These are phyloP conservation scores for Fusarium sp. DNA, from an alignment of 2,329 filamentous ascomycete genomes.

Conservation along the genomic window DNA sequence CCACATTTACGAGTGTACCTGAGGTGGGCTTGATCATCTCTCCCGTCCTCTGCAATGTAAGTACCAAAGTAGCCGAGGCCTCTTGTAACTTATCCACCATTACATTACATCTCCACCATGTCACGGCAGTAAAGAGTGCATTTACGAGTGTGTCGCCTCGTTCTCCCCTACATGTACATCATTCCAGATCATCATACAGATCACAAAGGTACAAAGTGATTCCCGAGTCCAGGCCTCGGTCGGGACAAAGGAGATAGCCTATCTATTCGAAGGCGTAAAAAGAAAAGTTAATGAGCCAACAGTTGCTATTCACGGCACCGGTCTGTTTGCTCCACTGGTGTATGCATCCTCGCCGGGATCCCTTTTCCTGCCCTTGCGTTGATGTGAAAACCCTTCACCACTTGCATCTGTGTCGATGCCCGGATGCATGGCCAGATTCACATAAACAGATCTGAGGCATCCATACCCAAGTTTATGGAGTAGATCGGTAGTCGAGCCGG, in stretches of 20 bases:
- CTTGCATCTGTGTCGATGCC: neutral
- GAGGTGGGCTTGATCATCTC: neutral
- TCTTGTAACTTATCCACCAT: neutral
- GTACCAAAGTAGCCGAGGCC: neutral
- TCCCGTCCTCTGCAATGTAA: neutral
- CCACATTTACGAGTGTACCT: neutral
- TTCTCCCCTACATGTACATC: neutral
- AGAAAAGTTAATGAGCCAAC: constrained; percentile 8
- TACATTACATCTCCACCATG: neutral
- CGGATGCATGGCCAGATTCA: constrained; percentile 1
- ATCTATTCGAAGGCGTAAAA: constrained; percentile 2
- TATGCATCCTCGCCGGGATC: neutral
- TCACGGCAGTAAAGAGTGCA: constrained; percentile 3
- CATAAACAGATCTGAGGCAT: constrained; percentile 7
- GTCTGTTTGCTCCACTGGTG: neutral
- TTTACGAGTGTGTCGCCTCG: constrained; percentile 1
- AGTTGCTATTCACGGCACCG: neutral
- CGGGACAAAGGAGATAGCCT: neutral
- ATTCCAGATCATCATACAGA: neutral
- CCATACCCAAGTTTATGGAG: neutral
- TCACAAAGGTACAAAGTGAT: neutral
- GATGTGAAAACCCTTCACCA: constrained; percentile 1
- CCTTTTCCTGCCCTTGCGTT: constrained; percentile 17
- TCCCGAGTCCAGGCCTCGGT: neutral
- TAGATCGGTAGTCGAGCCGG: constrained; percentile 16